Conservation (phyloP, 805 yeast species). For the Nakazawaea wickerhamii region DNA sequence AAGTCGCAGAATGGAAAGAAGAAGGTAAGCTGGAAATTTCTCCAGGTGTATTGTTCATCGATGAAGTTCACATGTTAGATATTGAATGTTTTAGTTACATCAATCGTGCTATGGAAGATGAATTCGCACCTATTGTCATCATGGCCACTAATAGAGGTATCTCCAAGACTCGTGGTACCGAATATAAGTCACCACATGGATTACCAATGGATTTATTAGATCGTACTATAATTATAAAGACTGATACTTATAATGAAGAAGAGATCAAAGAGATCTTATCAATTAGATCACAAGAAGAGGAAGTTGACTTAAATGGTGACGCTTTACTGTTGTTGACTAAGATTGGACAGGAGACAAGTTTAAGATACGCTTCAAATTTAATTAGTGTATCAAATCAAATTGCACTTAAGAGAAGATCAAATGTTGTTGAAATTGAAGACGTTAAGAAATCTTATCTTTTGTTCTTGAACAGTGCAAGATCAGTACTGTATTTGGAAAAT, state of each 20-base stretch:
- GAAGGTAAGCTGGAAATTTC: constrained; percentile 98
- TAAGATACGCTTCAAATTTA: constrained; percentile 89
- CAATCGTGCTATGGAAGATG: constrained; percentile 94
- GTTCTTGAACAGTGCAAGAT: constrained; percentile 84
- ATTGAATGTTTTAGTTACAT: constrained; percentile 94
- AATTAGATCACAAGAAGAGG: constrained; percentile 92
- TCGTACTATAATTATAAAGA: constrained; percentile 88
- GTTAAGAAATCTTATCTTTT: constrained; percentile 81
- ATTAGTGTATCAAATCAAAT: constrained; percentile 86
- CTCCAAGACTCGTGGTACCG: constrained; percentile 89
- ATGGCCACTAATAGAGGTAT: constrained; percentile 98
- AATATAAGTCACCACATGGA: constrained; percentile 95
- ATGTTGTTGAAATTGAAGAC: constrained; percentile 69
- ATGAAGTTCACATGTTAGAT: constrained; percentile 97
- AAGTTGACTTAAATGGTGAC: constrained; percentile 74
- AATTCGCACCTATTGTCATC: constrained; percentile 92
- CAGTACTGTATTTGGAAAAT: constrained; percentile 80
- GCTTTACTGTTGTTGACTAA: constrained; percentile 85
- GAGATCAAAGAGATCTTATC: constrained; percentile 83
- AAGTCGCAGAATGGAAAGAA: constrained; percentile 97
- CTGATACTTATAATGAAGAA: constrained; percentile 67
- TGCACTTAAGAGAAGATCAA: constrained; percentile 73
- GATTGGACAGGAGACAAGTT: constrained; percentile 83
- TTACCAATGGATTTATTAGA: constrained; percentile 92
- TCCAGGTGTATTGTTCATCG: constrained; percentile 96